Evolutionary conservation across 192 early-diverging fungal species (phyloP), one percentile per base, ranked within the genome.

Genomic region (Entomortierella beljakovae): DNA sequence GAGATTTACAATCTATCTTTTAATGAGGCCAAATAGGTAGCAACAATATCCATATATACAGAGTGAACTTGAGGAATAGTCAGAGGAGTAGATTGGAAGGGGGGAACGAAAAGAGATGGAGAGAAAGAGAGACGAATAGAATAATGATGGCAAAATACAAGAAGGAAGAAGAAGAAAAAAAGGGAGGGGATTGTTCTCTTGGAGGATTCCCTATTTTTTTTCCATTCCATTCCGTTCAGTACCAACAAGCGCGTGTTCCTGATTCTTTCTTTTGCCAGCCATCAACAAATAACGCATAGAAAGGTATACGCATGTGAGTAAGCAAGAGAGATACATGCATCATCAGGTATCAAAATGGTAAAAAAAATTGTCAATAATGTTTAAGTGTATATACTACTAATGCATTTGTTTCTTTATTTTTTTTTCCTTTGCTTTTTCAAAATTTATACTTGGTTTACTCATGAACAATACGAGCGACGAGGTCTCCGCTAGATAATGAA

Each of bases 401-500:
- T 57, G 16, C 31, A 33, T 3, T 6, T 34, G 28, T 7, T 57
- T 22, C 9, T 57, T 22, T 57, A 29, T 28, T 54, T 31, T 54
- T 16, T 50, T 5, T 50, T 26, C 18, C 18, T 43, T 52, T 16
- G 3, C 26, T 31, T 25, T 61, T 43, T 43, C 42, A 13, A n/a
- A n/a, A n/a, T n/a, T n/a, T n/a, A n/a, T n/a, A 8, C 42, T 11
- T 43, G 42, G 42, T 22, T 58, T 77, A 77, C 50, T 32, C 80
- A 61, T 89, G 87, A 11, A 88, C 83, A 71, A 93, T 93, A 57
- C 85, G 84, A 43, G 84, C 90, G 53, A 98, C 90, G 62, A 98
- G 84, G 74, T 98, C 96, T 51, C 94, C 94, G 16, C 93, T 88
- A 7, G 86, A 87, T 34, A 98, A 80, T 22, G 89, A 93, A 71